Percentiles rank a stretch among this genome's conserved stretches.
These are phyloP conservation scores for Turnera subulata DNA, from an alignment of 345 rosid genomes.

Conservation along the genomic window DNA sequence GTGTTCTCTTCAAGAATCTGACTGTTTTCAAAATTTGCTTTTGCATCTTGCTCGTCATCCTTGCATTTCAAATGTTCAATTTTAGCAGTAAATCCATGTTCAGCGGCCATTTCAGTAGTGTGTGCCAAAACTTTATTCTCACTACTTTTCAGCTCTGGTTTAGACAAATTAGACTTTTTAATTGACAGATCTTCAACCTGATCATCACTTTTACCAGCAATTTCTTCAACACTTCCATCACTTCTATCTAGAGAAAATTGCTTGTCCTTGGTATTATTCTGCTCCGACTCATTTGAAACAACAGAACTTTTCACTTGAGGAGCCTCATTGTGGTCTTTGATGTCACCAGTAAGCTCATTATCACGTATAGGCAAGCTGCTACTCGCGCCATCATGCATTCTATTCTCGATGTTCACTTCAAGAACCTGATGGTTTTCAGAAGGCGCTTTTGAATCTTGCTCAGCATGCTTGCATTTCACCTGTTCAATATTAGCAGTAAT, in stretches of 20 bases:
- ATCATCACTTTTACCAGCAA: not conserved
- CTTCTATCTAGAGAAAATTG: not conserved
- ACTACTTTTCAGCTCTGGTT: not conserved
- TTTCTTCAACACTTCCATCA: not conserved
- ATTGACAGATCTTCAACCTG: not conserved
- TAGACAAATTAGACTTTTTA: no score
- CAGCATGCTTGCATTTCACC: constrained; percentile 39
- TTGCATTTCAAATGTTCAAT: constrained; percentile 35
- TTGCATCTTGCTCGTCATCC: constrained; percentile 50
- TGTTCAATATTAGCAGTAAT: constrained; percentile 14
- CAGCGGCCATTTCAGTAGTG: no score
- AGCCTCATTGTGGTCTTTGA: not conserved
- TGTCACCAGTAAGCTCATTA: not conserved
- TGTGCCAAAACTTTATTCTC: constrained; percentile 15
- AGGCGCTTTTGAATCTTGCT: constrained; percentile 56
- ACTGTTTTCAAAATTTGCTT: constrained; percentile 37
- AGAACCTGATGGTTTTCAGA: constrained; percentile 21
- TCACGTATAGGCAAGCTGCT: not conserved
- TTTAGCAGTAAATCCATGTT: not conserved
- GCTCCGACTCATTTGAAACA: constrained; percentile 3
- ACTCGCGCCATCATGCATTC: not conserved
- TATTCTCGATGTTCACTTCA: constrained; percentile 11
- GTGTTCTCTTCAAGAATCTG: constrained; percentile 10
- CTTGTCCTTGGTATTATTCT: not conserved
- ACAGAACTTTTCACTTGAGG: not conserved